A percentile compares a stretch with the other conserved stretches of the same genome.
These are phyloP conservation scores for Dianthus caryophyllus DNA, from an alignment of 148 eudicot genomes.

Conservation along the genomic window DNA sequence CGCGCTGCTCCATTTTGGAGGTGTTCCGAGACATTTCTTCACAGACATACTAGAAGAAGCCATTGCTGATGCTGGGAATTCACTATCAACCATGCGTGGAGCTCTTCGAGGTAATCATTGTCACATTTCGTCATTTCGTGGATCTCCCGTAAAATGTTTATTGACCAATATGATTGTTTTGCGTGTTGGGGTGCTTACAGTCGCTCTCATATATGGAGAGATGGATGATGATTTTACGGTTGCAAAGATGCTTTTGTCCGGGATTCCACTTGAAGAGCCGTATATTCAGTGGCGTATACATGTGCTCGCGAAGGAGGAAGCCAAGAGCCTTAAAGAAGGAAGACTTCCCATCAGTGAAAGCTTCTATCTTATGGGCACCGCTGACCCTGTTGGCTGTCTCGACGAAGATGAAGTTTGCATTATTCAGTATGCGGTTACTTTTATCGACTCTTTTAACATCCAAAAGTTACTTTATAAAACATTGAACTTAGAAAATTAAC, in stretches of 20 bases:
- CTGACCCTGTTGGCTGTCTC: constrained; percentile 62
- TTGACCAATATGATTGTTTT: not conserved
- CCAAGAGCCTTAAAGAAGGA: constrained; percentile 49
- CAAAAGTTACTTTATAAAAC: not conserved
- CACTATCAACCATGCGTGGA: constrained; percentile 31
- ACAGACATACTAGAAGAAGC: constrained; percentile 38
- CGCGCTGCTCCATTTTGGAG: constrained; percentile 72
- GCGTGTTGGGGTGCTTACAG: constrained; percentile 34
- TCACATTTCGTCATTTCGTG: not conserved
- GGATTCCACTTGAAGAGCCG: constrained; percentile 78
- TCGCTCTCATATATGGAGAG: constrained; percentile 40
- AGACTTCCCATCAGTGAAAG: constrained; percentile 59
- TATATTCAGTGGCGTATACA: constrained; percentile 45
- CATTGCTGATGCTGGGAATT: constrained; percentile 39
- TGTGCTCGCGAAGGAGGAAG: constrained; percentile 36
- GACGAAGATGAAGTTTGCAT: constrained; percentile 67
- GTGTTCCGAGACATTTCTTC: constrained; percentile 58
- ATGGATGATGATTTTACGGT: constrained; percentile 35
- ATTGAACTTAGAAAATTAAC: too few species aligned
- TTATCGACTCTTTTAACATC: not conserved
- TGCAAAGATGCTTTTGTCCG: constrained; percentile 56
- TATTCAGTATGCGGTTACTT: constrained; percentile 43
- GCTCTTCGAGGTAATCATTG: constrained; percentile 58
- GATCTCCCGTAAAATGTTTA: too few species aligned
- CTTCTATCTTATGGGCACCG: constrained; percentile 82